Conservation (phyloP, 768 basidiomycete genomes). For the Chalciporus sphaerocephalus region DNA sequence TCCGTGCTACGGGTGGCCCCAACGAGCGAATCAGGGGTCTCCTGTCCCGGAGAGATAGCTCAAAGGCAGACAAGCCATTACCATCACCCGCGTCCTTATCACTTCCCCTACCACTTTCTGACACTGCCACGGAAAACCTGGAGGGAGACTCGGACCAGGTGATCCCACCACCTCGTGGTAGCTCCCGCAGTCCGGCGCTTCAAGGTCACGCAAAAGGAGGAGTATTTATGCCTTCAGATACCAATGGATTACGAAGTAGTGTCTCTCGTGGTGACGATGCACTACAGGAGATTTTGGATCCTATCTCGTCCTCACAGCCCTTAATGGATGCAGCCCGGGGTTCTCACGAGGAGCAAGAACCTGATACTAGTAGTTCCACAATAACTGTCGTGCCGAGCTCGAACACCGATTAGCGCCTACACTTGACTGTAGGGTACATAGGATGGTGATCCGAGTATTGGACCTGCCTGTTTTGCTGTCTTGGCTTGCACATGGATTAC, state of each 20-base stretch:
- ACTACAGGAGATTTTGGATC: conserved; percentile 5
- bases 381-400: neutral
- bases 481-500: neutral
- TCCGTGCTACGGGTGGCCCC: conserved; percentile 22
- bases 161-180: conserved; percentile 18
- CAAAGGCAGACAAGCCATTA: conserved; percentile 26
- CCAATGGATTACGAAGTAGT: conserved; percentile 1
- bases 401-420: conserved; percentile 6
- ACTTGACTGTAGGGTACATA: conserved; percentile 11
- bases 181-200: conserved; percentile 14
- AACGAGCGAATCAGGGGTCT: conserved; percentile 39
- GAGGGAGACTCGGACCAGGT: conserved; percentile 18
- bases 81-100: conserved; percentile 25
- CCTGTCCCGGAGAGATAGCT: conserved; percentile 28
- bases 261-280: conserved; percentile 4
- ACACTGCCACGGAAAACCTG: conserved; percentile 9
- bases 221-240: conserved; percentile 2
- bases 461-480: neutral
- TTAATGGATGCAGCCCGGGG: neutral
- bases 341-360: too few species aligned
- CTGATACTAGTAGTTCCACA: conserved; percentile 7
- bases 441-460: conserved; percentile 1
- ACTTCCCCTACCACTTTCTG: conserved; percentile 9
- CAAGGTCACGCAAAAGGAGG: conserved; percentile 8
- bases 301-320: conserved; percentile 8